These are phyloP conservation scores for Ceratopteris richardii DNA, from an alignment of 75 land plant species.

Conservation along the genomic window DNA sequence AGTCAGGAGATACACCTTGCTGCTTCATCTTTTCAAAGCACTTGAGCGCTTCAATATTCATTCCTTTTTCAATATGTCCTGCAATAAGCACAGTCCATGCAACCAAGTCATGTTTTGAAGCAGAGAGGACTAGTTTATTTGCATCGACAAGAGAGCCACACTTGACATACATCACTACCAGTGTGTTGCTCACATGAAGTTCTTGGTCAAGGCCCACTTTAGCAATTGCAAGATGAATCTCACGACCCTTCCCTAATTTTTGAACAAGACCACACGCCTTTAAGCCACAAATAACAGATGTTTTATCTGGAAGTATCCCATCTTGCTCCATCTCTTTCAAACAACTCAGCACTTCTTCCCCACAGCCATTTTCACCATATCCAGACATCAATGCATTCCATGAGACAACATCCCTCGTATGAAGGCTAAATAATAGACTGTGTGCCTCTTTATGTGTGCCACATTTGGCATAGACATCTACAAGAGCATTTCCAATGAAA, in stretches of 20 bases:
- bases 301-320: conserved; percentile 6
- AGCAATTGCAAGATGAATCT: background rate
- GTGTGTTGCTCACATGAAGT: background rate
- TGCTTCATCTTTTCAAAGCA: conserved; percentile 4
- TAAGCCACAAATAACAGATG: conserved; percentile 8
- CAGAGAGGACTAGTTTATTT: background rate
- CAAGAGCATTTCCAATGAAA: conserved; percentile 32
- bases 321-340: conserved; percentile 10
- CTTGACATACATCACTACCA: conserved; percentile 4
- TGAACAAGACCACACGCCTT: conserved; percentile 6
- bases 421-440: conserved; percentile 19
- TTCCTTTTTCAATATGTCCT: conserved; percentile 8
- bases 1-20: background rate
- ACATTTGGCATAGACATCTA: conserved; percentile 38
- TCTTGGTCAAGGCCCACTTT: background rate
- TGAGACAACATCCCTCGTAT: conserved; percentile 24
- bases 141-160: conserved; percentile 1
- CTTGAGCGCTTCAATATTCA: conserved; percentile 1
- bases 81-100: conserved; percentile 9
- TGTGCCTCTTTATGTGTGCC: conserved; percentile 28
- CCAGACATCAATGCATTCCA: conserved; percentile 41
- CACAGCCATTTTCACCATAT: conserved; percentile 20
- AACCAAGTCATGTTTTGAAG: background rate
- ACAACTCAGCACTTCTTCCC: background rate
- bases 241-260: background rate